Evolutionary conservation across 148 eudicot genomes (phyloP).

Genomic region (Agrostemma githago): DNA sequence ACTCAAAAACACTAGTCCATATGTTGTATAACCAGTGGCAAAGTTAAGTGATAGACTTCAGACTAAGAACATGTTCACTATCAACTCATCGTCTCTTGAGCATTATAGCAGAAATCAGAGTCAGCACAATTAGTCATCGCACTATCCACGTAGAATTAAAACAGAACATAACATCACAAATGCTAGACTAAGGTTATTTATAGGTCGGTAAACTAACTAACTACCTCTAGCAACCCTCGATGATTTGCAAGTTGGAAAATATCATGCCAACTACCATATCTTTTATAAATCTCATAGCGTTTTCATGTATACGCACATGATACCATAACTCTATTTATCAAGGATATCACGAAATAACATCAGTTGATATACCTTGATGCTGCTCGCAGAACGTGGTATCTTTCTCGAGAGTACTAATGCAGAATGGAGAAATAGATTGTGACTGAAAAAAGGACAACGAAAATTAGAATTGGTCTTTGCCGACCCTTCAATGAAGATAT

Average conservation of each 20-base stretch:
- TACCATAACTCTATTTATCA: neutral
- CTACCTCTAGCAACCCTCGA: neutral
- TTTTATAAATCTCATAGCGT: neutral
- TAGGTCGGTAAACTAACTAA: neutral
- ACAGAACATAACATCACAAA: neutral
- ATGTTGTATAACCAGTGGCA: neutral
- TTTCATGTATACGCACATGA: neutral
- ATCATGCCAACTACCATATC: neutral
- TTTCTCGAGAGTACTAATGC: slow-evolving; percentile 98
- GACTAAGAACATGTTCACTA: neutral
- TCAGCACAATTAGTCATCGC: neutral
- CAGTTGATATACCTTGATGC: slow-evolving; percentile 57
- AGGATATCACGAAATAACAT: neutral
- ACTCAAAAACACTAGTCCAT: neutral
- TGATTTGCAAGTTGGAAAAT: neutral
- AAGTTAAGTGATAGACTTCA: neutral
- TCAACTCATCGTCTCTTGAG: neutral
- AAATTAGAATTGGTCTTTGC: neutral
- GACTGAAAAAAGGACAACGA: slow-evolving; percentile 51
- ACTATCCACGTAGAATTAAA: neutral
- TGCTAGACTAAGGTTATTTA: neutral
- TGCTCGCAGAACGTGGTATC: slow-evolving; percentile 73
- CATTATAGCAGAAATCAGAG: neutral
- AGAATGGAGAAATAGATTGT: slow-evolving; percentile 96
- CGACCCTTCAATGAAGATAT: neutral